These are phyloP conservation scores for Podospora pseudopauciseta DNA, from an alignment of 495 filamentous ascomycete genomes.

Conservation along the genomic window DNA sequence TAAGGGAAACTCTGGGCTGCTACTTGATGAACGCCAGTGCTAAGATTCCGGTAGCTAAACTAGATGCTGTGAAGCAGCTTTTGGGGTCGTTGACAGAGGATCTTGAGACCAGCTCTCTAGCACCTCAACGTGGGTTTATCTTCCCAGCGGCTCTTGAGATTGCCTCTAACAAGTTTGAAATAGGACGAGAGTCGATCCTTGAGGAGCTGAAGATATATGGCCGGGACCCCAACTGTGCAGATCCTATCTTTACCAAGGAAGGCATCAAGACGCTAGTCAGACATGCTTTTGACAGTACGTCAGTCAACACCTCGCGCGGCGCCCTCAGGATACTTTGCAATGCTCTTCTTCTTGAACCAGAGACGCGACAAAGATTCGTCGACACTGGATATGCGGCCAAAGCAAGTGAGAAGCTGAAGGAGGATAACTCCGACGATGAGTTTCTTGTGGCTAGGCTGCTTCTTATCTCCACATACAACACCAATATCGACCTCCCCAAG, in stretches of 20 bases:
- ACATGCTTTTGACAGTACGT: constrained; percentile 65
- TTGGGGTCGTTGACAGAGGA: constrained; percentile 58
- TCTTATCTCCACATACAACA: constrained; percentile 82
- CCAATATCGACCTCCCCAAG: constrained; percentile 60
- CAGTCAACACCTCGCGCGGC: constrained; percentile 61
- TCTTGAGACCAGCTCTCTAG: constrained; percentile 50
- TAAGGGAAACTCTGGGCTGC: not conserved
- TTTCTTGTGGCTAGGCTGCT: constrained; percentile 80
- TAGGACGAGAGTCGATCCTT: constrained; percentile 5
- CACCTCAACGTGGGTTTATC: constrained; percentile 51
- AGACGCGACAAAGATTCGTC: constrained; percentile 75
- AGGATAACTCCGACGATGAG: constrained; percentile 76
- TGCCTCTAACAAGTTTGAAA: not conserved
- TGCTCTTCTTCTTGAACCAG: constrained; percentile 65
- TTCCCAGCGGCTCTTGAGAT: not conserved
- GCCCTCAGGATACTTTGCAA: constrained; percentile 88
- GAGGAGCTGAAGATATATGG: constrained; percentile 75
- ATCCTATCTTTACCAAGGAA: constrained; percentile 77
- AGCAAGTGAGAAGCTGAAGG: constrained; percentile 69
- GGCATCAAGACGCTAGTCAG: constrained; percentile 69
- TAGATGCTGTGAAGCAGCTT: constrained; percentile 58
- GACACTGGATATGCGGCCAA: constrained; percentile 71
- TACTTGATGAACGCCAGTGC: not conserved
- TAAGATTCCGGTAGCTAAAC: constrained; percentile 51
- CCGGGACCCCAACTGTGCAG: constrained; percentile 64